These are phyloP conservation scores for Coniella lustricola DNA, from an alignment of 2,329 filamentous ascomycete genomes.

Conservation along the genomic window DNA sequence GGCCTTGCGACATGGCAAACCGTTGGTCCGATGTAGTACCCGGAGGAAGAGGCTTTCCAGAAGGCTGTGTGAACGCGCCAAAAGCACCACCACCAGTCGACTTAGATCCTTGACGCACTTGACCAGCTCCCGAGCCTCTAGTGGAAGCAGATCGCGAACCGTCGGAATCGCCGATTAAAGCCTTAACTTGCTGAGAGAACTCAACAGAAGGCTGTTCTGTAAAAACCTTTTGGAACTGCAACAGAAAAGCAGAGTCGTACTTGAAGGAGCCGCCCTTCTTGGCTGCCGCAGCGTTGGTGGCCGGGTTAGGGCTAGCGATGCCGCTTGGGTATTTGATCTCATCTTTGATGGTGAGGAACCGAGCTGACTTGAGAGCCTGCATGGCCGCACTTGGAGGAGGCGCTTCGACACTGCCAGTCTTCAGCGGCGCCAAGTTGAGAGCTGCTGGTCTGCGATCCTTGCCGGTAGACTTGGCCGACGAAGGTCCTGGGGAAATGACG, in stretches of 20 bases:
- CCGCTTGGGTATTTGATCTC: conserved; percentile 76
- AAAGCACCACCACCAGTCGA: conserved; percentile 40
- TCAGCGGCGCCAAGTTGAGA: conserved; percentile 77
- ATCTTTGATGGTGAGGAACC: conserved; percentile 74
- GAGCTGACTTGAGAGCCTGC: conserved; percentile 84
- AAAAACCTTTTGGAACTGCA: conserved; percentile 94
- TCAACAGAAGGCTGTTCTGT: conserved; percentile 93
- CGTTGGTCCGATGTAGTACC: conserved; percentile 73
- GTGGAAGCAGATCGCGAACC: conserved; percentile 55
- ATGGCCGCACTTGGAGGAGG: conserved; percentile 90
- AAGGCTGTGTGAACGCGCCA: conserved; percentile 56
- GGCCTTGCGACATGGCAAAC: conserved; percentile 56
- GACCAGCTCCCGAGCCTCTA: conserved; percentile 37
- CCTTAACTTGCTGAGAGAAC: conserved; percentile 87
- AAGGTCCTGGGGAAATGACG: conserved; percentile 4
- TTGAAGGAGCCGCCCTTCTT: conserved; percentile 81
- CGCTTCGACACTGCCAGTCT: conserved; percentile 79
- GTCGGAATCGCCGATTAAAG: conserved; percentile 71
- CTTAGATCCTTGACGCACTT: conserved; percentile 41
- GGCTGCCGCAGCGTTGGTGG: conserved; percentile 71
- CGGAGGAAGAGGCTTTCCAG: conserved; percentile 57
- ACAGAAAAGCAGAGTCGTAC: conserved; percentile 90
- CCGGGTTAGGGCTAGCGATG: conserved; percentile 84
- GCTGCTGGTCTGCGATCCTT: conserved; percentile 70
- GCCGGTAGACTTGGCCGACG: conserved; percentile 36